Base-by-base conservation (phyloP, 768 basidiomycete species). In the Xerocomellus chrysenteron region DNA sequence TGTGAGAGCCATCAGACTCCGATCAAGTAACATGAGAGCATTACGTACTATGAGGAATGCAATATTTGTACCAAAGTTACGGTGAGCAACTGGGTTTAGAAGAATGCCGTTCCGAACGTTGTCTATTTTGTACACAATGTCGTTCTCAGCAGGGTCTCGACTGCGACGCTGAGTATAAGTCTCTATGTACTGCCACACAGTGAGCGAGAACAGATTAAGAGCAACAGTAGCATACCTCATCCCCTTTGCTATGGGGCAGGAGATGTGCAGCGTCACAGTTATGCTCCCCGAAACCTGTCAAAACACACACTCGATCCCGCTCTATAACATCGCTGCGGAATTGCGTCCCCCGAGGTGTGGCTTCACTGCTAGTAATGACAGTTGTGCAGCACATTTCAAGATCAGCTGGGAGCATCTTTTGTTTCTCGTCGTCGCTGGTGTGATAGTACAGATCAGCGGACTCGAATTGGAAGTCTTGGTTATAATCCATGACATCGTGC, bases 261-360 rank as follows among this genome's bases (percentile, higher is more conserved):
- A 59, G 54, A 21, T 59, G 58, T n/a, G 9, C 50, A 21, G 54
- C 58, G 0, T 55, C 39, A 21, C 52, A 58, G 16, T 2, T 0
- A 12, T 1, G 1, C 13, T 0, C 5, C 0, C 1, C 0, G 8
- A 6, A 2, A 2, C 12, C 36, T 41, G 53, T 46, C 37, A 58
- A 45, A 41, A 58, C 39, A 37, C 57, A 58, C 13, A 3, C 5
- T 26, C 11, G 11, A 28, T 54, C 54, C 47, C 47, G 40, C 4
- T 7, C 17, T 26, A 7, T 5, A 37, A 55, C 16, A 26, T 44
- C 26, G 2, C 16, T 12, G 19, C 9, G 17, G 24, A 47, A 47
- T 8, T 24, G 0, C 12, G 3, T 4, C 36, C n/a, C 32, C 7
- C 26, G 28, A 36, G 39, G 9, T 54, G 54, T 41, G 8, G 2